phyloP scores from a whole-genome alignment of 179 eudicot species.

The Beta macrorhiza region DNA sequence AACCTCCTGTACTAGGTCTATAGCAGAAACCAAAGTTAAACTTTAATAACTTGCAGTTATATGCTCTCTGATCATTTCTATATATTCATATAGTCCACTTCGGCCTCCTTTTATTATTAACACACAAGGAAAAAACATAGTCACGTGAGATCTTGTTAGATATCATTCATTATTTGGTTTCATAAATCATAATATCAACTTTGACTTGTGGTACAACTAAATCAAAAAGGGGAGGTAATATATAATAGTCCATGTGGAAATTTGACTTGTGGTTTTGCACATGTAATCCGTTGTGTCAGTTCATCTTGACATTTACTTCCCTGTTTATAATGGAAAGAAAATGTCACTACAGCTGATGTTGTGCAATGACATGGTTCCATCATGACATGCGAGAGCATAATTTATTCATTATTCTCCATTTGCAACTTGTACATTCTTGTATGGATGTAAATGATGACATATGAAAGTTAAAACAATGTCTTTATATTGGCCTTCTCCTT shows the following conservation, averaged over 20 bases:
- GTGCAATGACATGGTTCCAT: neutral
- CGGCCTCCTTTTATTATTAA: no score
- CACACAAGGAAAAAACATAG: no score
- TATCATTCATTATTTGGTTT: no score
- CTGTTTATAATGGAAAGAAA: neutral
- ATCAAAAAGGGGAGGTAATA: no score
- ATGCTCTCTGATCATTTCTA: neutral
- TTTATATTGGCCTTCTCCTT: neutral
- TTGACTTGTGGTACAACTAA: no score
- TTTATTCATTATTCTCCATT: neutral
- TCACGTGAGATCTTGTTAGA: no score
- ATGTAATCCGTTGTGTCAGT: neutral
- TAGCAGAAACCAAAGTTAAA: slow-evolving; percentile 15
- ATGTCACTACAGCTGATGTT: slow-evolving; percentile 2
- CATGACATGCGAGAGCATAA: neutral
- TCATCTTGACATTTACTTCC: neutral
- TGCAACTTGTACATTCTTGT: neutral
- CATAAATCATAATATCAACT: no score
- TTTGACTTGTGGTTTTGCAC: neutral
- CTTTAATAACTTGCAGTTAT: neutral
- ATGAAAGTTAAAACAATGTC: neutral
- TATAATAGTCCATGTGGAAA: neutral
- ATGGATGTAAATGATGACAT: neutral
- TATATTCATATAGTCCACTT: neutral
- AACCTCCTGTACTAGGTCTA: slow-evolving; percentile 71